Evolutionary conservation across 352 stramenopile genomes (phyloP), one percentile per base, ranked within the genome.

Genomic region (Blastocystis sp.): DNA sequence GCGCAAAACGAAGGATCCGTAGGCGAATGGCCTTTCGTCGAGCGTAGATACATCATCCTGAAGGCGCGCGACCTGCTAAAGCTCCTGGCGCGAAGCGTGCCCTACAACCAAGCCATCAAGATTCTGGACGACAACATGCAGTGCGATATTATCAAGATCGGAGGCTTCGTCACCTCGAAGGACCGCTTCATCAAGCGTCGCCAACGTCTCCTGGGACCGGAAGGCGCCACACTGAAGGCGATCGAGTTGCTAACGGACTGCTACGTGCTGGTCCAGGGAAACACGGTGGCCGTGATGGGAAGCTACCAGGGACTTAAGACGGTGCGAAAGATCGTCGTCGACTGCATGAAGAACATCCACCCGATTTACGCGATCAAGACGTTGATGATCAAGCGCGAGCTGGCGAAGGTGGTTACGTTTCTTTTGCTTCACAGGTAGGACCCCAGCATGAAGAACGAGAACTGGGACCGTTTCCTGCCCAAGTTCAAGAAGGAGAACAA

Each of bases 281-380:
- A 98, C 89, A 99, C 96, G 0, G 96, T 99, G 42, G 88, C 89
- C 4, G 90, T 92, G 56, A 97, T 97, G 93, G 92, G 92, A 54
- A 87, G 88, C 27, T 91, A 88, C 81, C 89, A 91, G 78, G 89
- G 89, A 27, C 76, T 92, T 44, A 92, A 92, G 75, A 88, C 90
- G 64, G 93, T 97, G 46, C 92, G 96, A 57, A 96, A 95, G 69
- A 97, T 99, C 44, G 93, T 99, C 24, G 90, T 98, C 84, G 96
- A 99, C 88, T 99, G 96, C 88, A 98, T 99, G 88, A 93, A 96
- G n/a, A 99, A 99, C 89, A 94, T 99, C 53, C 96, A 99, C 88
- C 96, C 96, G 40, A 97, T 99, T 73, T 99, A 98, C 91, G 97
- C 99, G 87, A 97, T 99, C 79, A 99, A 99, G 90, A 94, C 94